Evolutionary conservation across 192 early-diverging fungal genomes (phyloP).

Genomic region (Gamsiella multidivaricata): DNA sequence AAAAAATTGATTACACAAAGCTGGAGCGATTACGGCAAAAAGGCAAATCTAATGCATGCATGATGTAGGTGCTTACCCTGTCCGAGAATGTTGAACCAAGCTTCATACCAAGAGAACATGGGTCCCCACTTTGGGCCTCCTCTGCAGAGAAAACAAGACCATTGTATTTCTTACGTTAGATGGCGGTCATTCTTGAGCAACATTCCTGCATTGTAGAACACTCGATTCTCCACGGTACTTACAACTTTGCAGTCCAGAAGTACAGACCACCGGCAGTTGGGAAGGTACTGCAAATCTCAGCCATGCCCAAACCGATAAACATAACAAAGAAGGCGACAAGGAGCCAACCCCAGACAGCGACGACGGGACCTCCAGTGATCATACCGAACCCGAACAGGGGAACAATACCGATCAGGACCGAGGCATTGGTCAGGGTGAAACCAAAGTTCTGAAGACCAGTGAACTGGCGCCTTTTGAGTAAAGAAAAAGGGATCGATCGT

Average conservation of each 20-base stretch:
- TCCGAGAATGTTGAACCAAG: conserved; percentile 59
- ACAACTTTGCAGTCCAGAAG: conserved; percentile 49
- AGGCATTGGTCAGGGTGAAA: conserved; percentile 45
- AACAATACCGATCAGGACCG: conserved; percentile 49
- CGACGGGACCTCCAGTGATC: conserved; percentile 58
- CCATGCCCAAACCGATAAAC: conserved; percentile 58
- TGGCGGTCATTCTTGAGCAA: too few species aligned
- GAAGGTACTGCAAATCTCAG: conserved; percentile 64
- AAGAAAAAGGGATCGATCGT: not conserved
- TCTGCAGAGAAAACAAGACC: not conserved
- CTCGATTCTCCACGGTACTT: conserved; percentile 10
- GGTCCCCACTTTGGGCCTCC: conserved; percentile 57
- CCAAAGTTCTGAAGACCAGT: conserved; percentile 54
- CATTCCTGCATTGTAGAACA: too few species aligned
- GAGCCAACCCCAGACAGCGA: conserved; percentile 64
- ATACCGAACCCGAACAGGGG: conserved; percentile 59
- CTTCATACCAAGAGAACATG: conserved; percentile 55
- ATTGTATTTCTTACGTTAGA: not conserved
- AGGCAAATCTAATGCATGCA: not conserved
- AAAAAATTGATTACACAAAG: not conserved
- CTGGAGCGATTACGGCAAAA: too few species aligned
- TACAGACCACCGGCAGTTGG: conserved; percentile 59
- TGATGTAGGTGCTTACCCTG: conserved; percentile 21
- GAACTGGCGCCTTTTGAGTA: conserved; percentile 34
- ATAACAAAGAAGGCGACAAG: conserved; percentile 60